Evolutionary conservation across 495 filamentous ascomycete genomes (phyloP), one percentile per base, ranked within the genome.

Genomic region (Lasiosphaeria miniovina): DNA sequence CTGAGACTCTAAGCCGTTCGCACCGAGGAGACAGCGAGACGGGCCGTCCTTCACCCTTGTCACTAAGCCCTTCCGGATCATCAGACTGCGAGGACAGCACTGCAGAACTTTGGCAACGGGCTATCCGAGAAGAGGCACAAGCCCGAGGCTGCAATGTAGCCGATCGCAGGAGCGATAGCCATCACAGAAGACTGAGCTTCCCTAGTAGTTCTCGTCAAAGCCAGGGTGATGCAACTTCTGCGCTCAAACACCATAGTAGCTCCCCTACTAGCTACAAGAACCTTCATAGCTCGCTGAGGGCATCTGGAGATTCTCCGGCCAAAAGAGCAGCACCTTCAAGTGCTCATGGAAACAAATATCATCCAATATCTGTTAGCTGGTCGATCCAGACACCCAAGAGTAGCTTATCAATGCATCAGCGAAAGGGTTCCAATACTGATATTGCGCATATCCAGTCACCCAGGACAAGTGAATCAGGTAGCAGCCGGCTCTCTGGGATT

Each of bases 41-140:
- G 38, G 55, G 9, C 36, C 40, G 46, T 6, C 34, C 14, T 9
- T 55, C 63, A 3, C 33, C 15, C 10, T 53, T 49, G 4, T 50
- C 61, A 31, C 43, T 40, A 34, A 49, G 32, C n/a, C 36, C 56
- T 1, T 54, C 51, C 14, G 58, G 49, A 7, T 9, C 55, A 36
- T 63, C 61, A 0, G 64, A 59, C 7, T 41, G 52, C 11, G 63
- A 68, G 10, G 60, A 62, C 10, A 61, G 51, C 46, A 54, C 63
- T 14, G 63, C 57, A 45, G 57, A 65, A 17, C 57, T 68, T 33
- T 68, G 65, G 65, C 54, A 58, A 38, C 17, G 34, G 36, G 65
- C 63, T 12, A 40, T 65, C n/a, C 52, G 54, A 4, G 57, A 71
- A 65, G 68, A 74, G 63, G 33, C 68, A 45, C 38, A 74, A 64